Conservation (phyloP, 169 alveolate genomes). For the Pseudocohnilembus persalinus region DNA sequence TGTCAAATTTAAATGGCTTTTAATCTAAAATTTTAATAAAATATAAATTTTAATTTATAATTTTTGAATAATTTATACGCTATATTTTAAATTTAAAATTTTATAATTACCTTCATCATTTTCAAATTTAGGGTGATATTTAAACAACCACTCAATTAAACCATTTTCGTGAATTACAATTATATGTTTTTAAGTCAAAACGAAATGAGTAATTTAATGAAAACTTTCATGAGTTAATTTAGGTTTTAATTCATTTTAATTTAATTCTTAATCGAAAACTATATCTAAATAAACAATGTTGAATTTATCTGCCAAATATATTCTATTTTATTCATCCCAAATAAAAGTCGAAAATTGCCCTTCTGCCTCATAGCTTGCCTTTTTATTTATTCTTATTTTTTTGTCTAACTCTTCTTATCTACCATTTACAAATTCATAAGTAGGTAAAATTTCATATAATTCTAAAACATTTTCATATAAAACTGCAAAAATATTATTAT, state of each 20-base stretch:
- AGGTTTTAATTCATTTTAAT: constrained; percentile 46
- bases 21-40: background rate
- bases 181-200: constrained; percentile 56
- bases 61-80: background rate
- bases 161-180: constrained; percentile 57
- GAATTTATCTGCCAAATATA: constrained; percentile 57
- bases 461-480: constrained; percentile 8
- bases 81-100: too few species aligned
- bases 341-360: constrained; percentile 5
- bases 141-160: constrained; percentile 52
- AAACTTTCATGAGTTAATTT: constrained; percentile 33
- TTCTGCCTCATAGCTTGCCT: background rate
- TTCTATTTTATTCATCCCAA: constrained; percentile 58
- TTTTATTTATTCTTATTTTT: background rate
- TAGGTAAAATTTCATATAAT: constrained; percentile 14
- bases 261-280: too few species aligned
- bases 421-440: constrained; percentile 2
- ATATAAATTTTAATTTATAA: too few species aligned
- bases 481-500: constrained; percentile 1
- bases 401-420: background rate
- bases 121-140: constrained; percentile 24
- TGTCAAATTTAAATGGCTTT: constrained; percentile 48
- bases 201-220: constrained; percentile 26
- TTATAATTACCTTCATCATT: constrained; percentile 25
- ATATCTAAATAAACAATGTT: constrained; percentile 42